Base-by-base conservation (phyloP, 371 early-diverging fungal genomes). In the Rhizomucor miehei region DNA sequence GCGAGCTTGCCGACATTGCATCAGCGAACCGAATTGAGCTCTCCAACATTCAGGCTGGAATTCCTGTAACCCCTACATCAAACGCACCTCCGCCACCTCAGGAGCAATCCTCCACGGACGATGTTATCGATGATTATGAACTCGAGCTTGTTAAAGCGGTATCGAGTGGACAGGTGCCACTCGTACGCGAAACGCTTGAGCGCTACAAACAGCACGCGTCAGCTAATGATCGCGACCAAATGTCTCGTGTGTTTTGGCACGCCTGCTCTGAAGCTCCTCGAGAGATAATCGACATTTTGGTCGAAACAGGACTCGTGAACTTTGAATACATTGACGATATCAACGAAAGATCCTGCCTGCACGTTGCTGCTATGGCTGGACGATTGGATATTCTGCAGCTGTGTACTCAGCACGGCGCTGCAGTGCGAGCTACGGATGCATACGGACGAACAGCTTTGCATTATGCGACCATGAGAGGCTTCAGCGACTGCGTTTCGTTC, bases 401-500 rank as follows among this genome's bases (percentile, higher is more conserved):
- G 1, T 80, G 81, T 44, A 75, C 89, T 14, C 63, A 82, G 29
- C 68, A 79, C 34, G 83, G 81, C 9, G 87, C 83, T 13, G 81
- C 73, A 40, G 75, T 87, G 3, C 81, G 89, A 38, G 79, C 75
- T 19, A 67, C 75, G 6, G 97, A 98, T 67, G 86, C 91, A 34
- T 96, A 96, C 64, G 94, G 91, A 35, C 73, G 95, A 51, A 85
- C 84, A 6, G 90, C 97, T 0, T 63, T 95, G 29, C 97, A 96
- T 69, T 98, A 98, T 63, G 89, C 90, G 0, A 86, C 94, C 6
- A 91, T 95, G 90, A 86, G 92, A 52, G 97, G 95, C 6, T 84
- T 88, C 54, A 64, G 66, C 34, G 87, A 87, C 6, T 87, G 88
- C 39, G 80, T 90, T 6, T 71, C 71, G 20, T 88, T 79, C 47